Base-by-base conservation (phyloP, 768 basidiomycete species). In the Lyophyllum decastes region DNA sequence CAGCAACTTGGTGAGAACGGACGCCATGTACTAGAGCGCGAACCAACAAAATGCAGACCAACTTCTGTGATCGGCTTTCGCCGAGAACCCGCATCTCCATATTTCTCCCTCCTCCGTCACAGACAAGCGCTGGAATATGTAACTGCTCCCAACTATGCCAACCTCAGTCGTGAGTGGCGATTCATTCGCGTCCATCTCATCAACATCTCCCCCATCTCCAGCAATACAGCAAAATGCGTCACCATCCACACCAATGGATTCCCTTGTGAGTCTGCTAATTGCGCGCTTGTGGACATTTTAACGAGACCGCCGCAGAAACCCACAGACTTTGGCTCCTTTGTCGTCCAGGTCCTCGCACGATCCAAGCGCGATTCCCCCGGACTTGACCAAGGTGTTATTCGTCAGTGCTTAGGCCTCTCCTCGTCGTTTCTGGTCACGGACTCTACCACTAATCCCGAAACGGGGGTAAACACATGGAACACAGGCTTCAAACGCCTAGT, bases 401-500 rank as follows among this genome's bases (percentile, higher is more conserved):
- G 87, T 55, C 82, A 82, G 35, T 88, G 85, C 66, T 74, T 92
- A 47, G 79, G 79, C 16, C 83, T 92, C 38, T 82, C 91, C 14
- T 87, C 91, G 1, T 89, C 90, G n/a, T 91, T 87, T 66, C 82
- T 92, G 45, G 69, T 94, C 57, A 85, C 90, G 12, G 91, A 94
- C 71, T 79, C 81, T 0, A 85, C 84, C 55, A 90, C 78, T 61
- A 84, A 86, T 65, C 76, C 83, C 0, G 79, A 80, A 34, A 67
- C 66, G 0, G 92, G 90, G 0, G 71, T 85, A 24, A 60, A 64
- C 14, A 81, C 85, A 9, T 94, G 91, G 91, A 78, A 75, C 57
- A 73, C 75, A 6, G 91, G 91, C 2, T 82, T 94, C 65, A 79
- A 78, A 69, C 76, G 82, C 11, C 78, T 93, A 26, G 84, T 90